Evolutionary conservation across 2,329 filamentous ascomycete genomes (phyloP), one percentile per base, ranked within the genome.

Genomic region (Anthostomella pinea): DNA sequence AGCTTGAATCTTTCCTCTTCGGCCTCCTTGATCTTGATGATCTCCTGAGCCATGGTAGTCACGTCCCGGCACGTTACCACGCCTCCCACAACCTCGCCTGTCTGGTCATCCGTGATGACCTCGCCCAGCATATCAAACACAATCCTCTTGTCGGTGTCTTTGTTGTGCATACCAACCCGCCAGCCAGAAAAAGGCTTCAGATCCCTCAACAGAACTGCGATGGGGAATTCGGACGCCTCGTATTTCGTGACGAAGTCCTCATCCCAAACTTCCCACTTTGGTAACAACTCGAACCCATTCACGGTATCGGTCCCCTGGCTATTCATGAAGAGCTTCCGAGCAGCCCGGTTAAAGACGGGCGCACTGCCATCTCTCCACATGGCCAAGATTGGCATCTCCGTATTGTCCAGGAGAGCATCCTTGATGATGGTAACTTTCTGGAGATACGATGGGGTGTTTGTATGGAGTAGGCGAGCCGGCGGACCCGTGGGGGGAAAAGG

Each of bases 321-420:
- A 10, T 66, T 58, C 8, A 63, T 58, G 41, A 80, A 69, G n/a
- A 83, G 59, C 4, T 64, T 59, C 9, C 73, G 66, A 9, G 76
- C 76, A 4, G 83, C 83, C 48, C 75, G 77, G 53, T 91, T 91
- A 4, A 85, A 81, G 27, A 88, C 80, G 0, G 78, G 81, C 30
- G 88, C 79, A 30, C 77, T 83, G 35, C 83, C 79, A 47, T 91
- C 86, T 54, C 82, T 84, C 86, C 86, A 90, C 79, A 89, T 85
- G 16, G 83, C 82, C 28, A 89, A 67, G 15, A 87, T 82, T 0
- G 86, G 85, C 55, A 87, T 80, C 43, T 79, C 75, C 17, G 86
- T 85, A 24, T 80, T 85, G 54, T 88, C 84, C 6, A 91, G 65
- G 14, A 90, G 70, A 1, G 85, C 84, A 55, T 90, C 85, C 58